Evolutionary conservation across 495 filamentous ascomycete species (phyloP), one percentile per base, ranked within the genome.

Genomic region (Daldinia loculata): DNA sequence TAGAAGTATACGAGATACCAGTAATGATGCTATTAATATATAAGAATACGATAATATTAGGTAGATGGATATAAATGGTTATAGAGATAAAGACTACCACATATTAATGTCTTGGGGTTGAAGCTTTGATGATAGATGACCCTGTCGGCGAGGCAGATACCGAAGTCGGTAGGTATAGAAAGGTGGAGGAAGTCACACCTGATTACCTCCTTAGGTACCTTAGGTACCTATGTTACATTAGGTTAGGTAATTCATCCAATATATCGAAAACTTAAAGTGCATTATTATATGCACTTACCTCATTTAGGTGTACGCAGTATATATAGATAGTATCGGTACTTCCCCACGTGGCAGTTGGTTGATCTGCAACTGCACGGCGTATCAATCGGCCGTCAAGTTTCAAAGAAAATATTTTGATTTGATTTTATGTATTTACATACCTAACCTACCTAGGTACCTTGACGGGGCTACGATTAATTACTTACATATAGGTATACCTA

Each of bases 301-400:
- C 9, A 43, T 39, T 53, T 24, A 22, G 19, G 43, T 48, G 43
- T 24, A 48, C 43, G 19, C 30, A 34, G 29, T 34, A 19, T 19
- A 58, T 66, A 24, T 30, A 8, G 27, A 32, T 4, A 24, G 12
- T 50, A 48, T 61, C 45, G 64, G 71, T 74, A 74, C 71, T 70
- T 74, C 62, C 61, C 71, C 71, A 74, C 71, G 71, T 74, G 71
- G 71, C 67, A 29, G 50, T 61, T 53, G 48, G 43, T 48, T 30
- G 70, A 74, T 74, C 71, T 70, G 67, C 71, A 74, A 30, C 34
- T 45, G 67, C 56, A 74, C 17, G 17, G 38, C 17, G 9, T 52
- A 56, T 39, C 39, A 45, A 30, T 53, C 34, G 64, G 43, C 43
- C 43, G 9, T 68, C 61, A 61, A 65, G 70, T 66, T 69, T 72